Percentiles rank a stretch among this genome's conserved stretches.
Evolutionary conservation across 768 basidiomycete species (phyloP).

Genomic region (Hericium coralloides): DNA sequence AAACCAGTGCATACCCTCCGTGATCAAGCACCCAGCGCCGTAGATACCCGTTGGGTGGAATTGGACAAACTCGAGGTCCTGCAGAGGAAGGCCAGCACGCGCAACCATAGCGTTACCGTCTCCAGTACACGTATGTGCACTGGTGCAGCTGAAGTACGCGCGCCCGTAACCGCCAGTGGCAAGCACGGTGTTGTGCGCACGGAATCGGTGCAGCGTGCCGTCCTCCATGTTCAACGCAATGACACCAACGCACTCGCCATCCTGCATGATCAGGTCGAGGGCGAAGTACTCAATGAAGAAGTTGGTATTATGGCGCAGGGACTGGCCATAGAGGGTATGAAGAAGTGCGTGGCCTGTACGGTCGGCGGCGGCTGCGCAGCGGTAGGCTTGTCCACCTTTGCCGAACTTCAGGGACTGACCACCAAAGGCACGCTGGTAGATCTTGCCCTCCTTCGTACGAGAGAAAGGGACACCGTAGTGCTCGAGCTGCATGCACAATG

Average conservation of each 20-base stretch:
- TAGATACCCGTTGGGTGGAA: conserved; percentile 99
- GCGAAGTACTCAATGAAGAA: conserved; percentile 99
- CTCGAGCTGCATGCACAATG: conserved; percentile 60
- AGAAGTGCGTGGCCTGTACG: conserved; percentile 97
- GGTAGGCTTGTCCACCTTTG: conserved; percentile 98
- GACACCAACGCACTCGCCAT: conserved; percentile 98
- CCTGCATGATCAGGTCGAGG: conserved; percentile 98
- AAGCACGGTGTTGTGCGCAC: conserved; percentile 95
- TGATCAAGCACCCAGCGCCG: conserved; percentile 97
- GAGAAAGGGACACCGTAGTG: conserved; percentile 99
- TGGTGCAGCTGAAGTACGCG: conserved; percentile 97
- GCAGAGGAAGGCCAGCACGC: conserved; percentile 91
- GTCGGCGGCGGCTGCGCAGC: conserved; percentile 97
- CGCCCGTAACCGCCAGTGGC: conserved; percentile 99
- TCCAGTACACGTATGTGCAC: conserved; percentile 97
- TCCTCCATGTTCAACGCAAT: conserved; percentile 99
- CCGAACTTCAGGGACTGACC: conserved; percentile 96
- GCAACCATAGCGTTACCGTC: conserved; percentile 99
- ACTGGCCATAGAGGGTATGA: conserved; percentile 98
- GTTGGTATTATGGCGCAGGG: conserved; percentile 97
- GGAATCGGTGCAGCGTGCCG: conserved; percentile 97
- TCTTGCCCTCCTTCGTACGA: conserved; percentile 96
- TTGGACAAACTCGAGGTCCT: conserved; percentile 98
- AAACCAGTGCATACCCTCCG: conserved; percentile 58
- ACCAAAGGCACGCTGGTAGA: conserved; percentile 98